Percentiles rank a stretch among this genome's conserved stretches.
These are phyloP conservation scores for Hapsidospora chrysogenum DNA, from an alignment of 495 filamentous ascomycete species.

Conservation along the genomic window DNA sequence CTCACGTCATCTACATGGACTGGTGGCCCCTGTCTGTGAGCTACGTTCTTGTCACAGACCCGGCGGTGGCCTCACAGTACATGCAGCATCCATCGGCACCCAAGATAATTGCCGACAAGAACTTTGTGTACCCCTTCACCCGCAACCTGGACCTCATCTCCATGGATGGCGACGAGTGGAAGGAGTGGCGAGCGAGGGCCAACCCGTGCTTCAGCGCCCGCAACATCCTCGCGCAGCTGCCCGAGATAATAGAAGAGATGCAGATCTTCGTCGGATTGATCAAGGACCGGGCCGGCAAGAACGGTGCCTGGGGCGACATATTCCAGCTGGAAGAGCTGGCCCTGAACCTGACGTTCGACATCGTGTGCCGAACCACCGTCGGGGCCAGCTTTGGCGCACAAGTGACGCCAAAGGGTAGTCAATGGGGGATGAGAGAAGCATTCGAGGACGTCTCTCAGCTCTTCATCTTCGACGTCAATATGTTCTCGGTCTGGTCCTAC, in stretches of 20 bases:
- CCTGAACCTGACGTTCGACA: conserved; percentile 4
- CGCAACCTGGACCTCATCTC: conserved; percentile 12
- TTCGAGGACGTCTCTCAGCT: not conserved
- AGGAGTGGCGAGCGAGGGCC: conserved; percentile 18
- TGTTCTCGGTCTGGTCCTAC: too few relatives aligned
- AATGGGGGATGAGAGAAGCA: not conserved
- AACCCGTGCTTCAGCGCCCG: conserved; percentile 21
- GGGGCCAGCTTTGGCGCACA: too few relatives aligned
- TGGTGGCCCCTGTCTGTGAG: conserved; percentile 21
- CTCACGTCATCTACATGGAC: conserved; percentile 25
- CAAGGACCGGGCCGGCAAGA: conserved; percentile 5
- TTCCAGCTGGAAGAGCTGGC: conserved; percentile 7
- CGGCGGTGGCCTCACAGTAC: conserved; percentile 11
- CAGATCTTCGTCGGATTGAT: conserved; percentile 8
- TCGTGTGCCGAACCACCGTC: conserved; percentile 8
- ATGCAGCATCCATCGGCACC: conserved; percentile 8
- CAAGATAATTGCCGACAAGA: conserved; percentile 11
- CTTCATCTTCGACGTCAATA: conserved; percentile 4
- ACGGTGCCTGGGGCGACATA: conserved; percentile 9
- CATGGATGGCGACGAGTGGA: conserved; percentile 17
- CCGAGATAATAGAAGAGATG: conserved; percentile 10
- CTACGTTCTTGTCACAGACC: conserved; percentile 12
- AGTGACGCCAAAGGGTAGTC: too few relatives aligned
- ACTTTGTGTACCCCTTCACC: too few relatives aligned
- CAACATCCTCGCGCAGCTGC: conserved; percentile 13